Base-by-base conservation (phyloP, 306 rosid species). In the Betula pendula region DNA sequence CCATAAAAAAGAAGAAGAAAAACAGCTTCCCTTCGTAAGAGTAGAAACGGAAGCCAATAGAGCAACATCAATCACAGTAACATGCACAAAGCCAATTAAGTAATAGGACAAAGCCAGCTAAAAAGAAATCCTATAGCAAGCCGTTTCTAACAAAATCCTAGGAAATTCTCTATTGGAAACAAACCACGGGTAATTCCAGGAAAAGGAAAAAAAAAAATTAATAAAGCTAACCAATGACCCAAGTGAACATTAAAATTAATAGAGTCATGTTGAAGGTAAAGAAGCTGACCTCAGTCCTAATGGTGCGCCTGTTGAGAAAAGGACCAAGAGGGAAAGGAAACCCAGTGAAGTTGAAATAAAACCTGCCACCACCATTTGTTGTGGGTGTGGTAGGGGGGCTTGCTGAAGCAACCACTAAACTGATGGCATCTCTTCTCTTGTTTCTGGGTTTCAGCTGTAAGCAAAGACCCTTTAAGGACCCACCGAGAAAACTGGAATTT, bases 301-400 rank as follows among this genome's bases (percentile, higher is more conserved):
- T 88, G 51, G 99, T 89, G 74, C 90, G 76, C 42, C 99, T 85
- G 35, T 89, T 88, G 72, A 95, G 96, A 68, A 95, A 95, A 75
- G 99, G 98, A 2, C 99, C 99, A 52, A 95, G 89, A 53, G 99
- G 99, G 80, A 95, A 95, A 75, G 99, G 99, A 79, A 95, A 92
- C 0, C 98, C 99, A 33, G 98, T 95, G 85, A 95, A 74, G 74
- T 95, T 95, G 90, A 91, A 92, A 90, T 95, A 95, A 83, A 95
- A 95, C 75, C 96, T 93, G 44, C 88, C 93, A 45, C 85, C 79
- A 14, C 63, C 69, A 35, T 70, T 86, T 38, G 48, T 59, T 45
- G 78, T 72, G 71, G 71, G 65, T 55, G 83, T 33, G 45, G 75
- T 42, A 58, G 73, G 35, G 27, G 81, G 49, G 45, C 80, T 84